Conservation (phyloP, 768 basidiomycete species). For the Agaricus subrufescens region DNA sequence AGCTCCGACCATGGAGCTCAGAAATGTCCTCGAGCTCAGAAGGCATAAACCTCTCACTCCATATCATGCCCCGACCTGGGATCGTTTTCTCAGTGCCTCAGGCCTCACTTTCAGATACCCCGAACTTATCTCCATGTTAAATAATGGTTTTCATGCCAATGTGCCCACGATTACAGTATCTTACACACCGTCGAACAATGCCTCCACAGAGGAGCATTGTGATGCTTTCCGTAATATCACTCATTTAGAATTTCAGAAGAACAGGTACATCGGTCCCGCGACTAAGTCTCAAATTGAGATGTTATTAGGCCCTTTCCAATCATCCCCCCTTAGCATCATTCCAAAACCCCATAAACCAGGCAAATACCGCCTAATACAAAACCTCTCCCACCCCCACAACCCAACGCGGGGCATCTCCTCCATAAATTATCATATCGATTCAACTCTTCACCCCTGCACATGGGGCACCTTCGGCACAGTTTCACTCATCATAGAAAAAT, state of each 20-base stretch:
- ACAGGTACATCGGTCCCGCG: constrained; percentile 29
- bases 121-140: constrained; percentile 17
- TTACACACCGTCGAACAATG: constrained; percentile 25
- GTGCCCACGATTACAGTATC: constrained; percentile 26
- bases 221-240: constrained; percentile 16
- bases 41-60: constrained; percentile 22
- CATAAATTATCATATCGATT: no score
- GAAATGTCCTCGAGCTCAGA: constrained; percentile 30
- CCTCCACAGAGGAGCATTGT: constrained; percentile 11
- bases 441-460: constrained; percentile 32
- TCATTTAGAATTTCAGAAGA: constrained; percentile 17
- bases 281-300: not conserved
- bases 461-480: constrained; percentile 38
- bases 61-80: constrained; percentile 28
- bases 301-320: constrained; percentile 31
- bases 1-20: constrained; percentile 31
- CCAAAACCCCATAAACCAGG: no score
- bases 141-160: constrained; percentile 27
- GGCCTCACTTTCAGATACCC: constrained; percentile 22
- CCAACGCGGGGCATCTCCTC: no score
- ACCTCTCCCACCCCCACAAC: no score
- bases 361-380: no score
- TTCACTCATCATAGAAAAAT: constrained; percentile 21
- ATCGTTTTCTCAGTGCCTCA: constrained; percentile 7
- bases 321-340: no score